Evolutionary conservation across 177 flowering plant genomes (phyloP).

Genomic region (Vitis hybrid): DNA sequence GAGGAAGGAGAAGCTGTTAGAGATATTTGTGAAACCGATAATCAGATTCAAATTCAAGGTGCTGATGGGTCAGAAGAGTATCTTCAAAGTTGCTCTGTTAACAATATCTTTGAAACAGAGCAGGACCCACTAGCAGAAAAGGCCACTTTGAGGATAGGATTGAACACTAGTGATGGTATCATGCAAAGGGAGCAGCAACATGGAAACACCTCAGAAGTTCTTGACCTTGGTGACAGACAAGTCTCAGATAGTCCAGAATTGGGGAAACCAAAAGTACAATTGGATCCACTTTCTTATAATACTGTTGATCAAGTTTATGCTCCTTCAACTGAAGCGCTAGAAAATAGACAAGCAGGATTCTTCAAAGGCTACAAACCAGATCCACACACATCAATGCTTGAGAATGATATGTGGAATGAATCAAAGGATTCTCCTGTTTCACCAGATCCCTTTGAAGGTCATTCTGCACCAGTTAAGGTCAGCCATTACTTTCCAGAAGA

Average conservation of each 20-base stretch:
- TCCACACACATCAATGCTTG: conserved; percentile 9
- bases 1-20: conserved; percentile 13
- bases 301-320: conserved; percentile 17
- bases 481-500: background rate
- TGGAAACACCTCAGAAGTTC: conserved; percentile 17
- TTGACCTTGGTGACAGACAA: conserved; percentile 11
- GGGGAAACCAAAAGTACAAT: conserved; percentile 13
- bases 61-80: conserved; percentile 15
- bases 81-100: conserved; percentile 19
- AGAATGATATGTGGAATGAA: conserved; percentile 6
- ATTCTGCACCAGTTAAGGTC: conserved; percentile 37
- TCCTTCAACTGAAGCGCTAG: conserved; percentile 18
- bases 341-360: conserved; percentile 10
- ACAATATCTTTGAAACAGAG: conserved; percentile 15
- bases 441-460: conserved; percentile 20
- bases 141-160: conserved; percentile 13
- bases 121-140: conserved; percentile 18
- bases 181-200: conserved; percentile 15
- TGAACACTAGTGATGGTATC: conserved; percentile 13
- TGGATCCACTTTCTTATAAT: conserved; percentile 33
- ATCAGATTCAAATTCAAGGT: conserved; percentile 14
- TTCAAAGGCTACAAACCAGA: conserved; percentile 17
- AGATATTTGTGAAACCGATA: conserved; percentile 10
- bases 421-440: conserved; percentile 19
- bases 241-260: conserved; percentile 13